phyloP scores from a whole-genome alignment of 257 asterid genomes.

The Cordia subcordata region DNA sequence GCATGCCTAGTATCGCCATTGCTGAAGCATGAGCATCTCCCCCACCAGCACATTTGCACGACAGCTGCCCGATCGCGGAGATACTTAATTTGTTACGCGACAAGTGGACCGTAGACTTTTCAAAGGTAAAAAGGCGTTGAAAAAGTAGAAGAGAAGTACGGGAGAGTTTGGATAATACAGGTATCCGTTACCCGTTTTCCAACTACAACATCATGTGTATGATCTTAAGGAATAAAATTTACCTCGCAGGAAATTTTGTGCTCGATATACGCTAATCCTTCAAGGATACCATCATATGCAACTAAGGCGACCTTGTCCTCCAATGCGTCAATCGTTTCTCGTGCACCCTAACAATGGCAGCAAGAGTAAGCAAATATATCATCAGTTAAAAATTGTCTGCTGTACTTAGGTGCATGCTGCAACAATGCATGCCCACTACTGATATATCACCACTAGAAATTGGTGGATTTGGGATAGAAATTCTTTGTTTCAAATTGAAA shows the following conservation, averaged over 20 bases:
- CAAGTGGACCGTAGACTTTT: no score
- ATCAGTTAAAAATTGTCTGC: no score
- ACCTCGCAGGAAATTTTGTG: slow-evolving; percentile 75
- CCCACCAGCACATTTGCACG: slow-evolving; percentile 62
- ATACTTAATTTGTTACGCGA: not conserved
- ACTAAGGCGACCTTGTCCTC: slow-evolving; percentile 38
- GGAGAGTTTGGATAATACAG: no score
- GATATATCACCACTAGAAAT: no score
- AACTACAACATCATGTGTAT: no score
- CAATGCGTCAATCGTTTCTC: slow-evolving; percentile 12
- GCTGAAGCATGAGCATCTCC: slow-evolving; percentile 50
- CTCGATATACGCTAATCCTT: slow-evolving; percentile 36
- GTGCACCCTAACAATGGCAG: slow-evolving; percentile 38
- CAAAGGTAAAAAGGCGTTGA: no score
- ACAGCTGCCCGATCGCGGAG: slow-evolving; percentile 34
- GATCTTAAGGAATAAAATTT: not conserved
- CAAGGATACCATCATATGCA: slow-evolving; percentile 35
- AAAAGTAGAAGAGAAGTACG: no score
- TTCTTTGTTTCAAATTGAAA: no score
- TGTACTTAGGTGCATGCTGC: no score
- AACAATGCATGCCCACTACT: no score
- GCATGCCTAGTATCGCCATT: slow-evolving; percentile 45
- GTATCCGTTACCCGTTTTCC: no score
- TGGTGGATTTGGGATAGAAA: no score
- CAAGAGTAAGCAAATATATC: not conserved